Evolutionary conservation across 306 rosid genomes (phyloP).

Genomic region (Castanopsis chinensis): DNA sequence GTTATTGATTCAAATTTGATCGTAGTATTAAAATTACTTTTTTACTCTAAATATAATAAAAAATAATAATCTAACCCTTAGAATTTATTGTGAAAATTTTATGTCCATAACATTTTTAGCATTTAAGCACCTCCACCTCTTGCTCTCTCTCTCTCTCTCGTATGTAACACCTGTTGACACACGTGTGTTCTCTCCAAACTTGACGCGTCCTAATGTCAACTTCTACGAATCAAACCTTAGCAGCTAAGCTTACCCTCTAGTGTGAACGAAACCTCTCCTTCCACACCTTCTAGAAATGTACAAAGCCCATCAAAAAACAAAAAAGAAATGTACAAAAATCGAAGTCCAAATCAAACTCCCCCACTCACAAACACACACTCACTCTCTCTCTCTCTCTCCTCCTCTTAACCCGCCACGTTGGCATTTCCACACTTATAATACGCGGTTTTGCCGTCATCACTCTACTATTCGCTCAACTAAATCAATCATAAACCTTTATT

Average conservation of each 20-base stretch:
- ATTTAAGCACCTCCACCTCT: no score
- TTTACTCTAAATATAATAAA: rapidly evolving
- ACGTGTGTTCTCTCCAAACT: no score
- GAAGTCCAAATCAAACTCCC: neutral
- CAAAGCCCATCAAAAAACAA: no score
- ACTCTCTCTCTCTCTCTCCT: neutral
- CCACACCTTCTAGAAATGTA: conserved; percentile 33
- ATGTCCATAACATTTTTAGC: rapidly evolving
- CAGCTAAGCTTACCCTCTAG: conserved; percentile 12
- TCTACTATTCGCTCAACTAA: neutral
- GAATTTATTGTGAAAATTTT: no score
- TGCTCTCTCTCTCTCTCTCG: no score
- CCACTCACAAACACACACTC: neutral
- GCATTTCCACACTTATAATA: neutral
- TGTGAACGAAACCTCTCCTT: conserved; percentile 23
- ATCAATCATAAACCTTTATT: neutral
- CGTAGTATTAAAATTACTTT: no score
- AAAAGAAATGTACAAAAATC: conserved; percentile 21
- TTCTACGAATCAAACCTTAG: conserved; percentile 26
- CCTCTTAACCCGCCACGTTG: conserved; percentile 7
- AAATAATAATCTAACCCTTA: rapidly evolving
- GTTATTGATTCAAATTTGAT: no score
- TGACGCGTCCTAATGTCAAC: conserved; percentile 20
- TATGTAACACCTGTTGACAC: no score
- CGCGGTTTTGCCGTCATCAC: conserved; percentile 25